Conservation (phyloP, 73 alveolate species). For the Stentor coeruleus region DNA sequence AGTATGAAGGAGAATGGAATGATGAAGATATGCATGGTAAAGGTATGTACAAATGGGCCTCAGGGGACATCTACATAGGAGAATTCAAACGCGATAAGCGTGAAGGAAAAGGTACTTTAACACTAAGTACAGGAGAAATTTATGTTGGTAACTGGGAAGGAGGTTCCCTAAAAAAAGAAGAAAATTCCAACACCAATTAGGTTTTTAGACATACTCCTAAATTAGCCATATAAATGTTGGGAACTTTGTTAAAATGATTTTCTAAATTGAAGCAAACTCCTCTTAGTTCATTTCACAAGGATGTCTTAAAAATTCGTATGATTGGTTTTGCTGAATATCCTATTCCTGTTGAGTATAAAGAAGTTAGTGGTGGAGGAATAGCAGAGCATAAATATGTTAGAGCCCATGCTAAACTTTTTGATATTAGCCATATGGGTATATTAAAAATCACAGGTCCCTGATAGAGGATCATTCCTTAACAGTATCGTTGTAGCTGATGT, state of each 20-base stretch:
- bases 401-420: background rate
- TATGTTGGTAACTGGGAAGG: conserved; percentile 67
- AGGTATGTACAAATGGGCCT: conserved; percentile 33
- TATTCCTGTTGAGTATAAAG: conserved; percentile 79
- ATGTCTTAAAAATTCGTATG: conserved; percentile 60
- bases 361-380: conserved; percentile 36
- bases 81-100: conserved; percentile 61
- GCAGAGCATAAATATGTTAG: background rate
- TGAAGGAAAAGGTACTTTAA: conserved; percentile 65
- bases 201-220: too few relatives aligned
- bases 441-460: background rate
- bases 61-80: conserved; percentile 74
- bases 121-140: conserved; percentile 51
- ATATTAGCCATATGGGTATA: background rate
- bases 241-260: too few relatives aligned
- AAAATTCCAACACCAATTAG: background rate
- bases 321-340: conserved; percentile 83
- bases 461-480: background rate
- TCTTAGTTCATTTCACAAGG: conserved; percentile 40
- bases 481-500: background rate
- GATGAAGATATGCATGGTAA: conserved; percentile 37
- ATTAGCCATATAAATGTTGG: too few relatives aligned
- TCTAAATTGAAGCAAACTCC: conserved; percentile 56
- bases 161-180: background rate
- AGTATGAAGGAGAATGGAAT: conserved; percentile 34